These are phyloP conservation scores for Mycena pura DNA, from an alignment of 768 basidiomycete species.

Conservation along the genomic window DNA sequence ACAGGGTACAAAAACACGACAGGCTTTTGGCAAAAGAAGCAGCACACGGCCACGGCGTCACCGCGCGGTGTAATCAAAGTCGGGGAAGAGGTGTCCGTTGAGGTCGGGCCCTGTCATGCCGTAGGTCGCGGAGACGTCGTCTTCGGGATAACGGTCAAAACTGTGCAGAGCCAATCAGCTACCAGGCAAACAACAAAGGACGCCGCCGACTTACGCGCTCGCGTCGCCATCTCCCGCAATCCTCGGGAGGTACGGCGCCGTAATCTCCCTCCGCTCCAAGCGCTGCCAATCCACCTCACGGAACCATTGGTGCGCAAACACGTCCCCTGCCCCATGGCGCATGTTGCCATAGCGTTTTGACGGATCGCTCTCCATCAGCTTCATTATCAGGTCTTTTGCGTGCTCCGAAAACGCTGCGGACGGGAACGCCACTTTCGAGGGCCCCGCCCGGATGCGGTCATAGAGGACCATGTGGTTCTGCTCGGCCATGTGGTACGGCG, in stretches of 20 bases:
- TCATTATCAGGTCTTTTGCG: conserved; percentile 88
- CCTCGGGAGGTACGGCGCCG: conserved; percentile 93
- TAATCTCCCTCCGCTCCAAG: conserved; percentile 83
- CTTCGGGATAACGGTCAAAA: conserved; percentile 83
- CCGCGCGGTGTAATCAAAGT: conserved; percentile 73
- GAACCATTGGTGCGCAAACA: conserved; percentile 95
- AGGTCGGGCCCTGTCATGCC: conserved; percentile 68
- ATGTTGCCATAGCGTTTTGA: conserved; percentile 91
- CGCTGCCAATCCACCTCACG: conserved; percentile 91
- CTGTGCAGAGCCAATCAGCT: conserved; percentile 42
- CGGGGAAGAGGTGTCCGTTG: conserved; percentile 49
- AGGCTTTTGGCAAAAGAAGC: conserved; percentile 5
- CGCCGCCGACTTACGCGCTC: conserved; percentile 71
- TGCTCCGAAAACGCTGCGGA: conserved; percentile 74
- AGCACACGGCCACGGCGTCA: neutral
- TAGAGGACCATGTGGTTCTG: conserved; percentile 87
- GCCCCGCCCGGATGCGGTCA: conserved; percentile 88
- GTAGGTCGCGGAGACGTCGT: conserved; percentile 65
- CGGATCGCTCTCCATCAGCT: conserved; percentile 89
- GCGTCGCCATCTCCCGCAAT: conserved; percentile 94
- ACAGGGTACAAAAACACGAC: conserved; percentile 2
- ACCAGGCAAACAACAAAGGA: neutral
- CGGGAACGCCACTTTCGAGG: conserved; percentile 31
- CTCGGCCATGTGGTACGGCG: conserved; percentile 92
- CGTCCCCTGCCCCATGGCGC: conserved; percentile 86